Evolutionary conservation across 2,329 filamentous ascomycete genomes (phyloP).

Genomic region (Colletotrichum eremochloae): DNA sequence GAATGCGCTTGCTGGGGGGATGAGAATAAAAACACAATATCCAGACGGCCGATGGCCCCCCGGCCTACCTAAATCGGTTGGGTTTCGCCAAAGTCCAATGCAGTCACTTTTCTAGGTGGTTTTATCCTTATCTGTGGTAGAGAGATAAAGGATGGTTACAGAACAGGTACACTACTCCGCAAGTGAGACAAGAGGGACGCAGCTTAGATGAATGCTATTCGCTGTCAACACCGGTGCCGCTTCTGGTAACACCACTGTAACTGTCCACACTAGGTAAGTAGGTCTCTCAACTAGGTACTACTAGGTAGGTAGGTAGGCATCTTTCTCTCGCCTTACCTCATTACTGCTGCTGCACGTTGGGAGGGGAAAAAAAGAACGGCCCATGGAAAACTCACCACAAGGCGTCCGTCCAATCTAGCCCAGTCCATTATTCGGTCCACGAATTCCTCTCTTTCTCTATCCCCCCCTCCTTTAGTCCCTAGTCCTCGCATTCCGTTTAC

Average conservation of each 20-base stretch:
- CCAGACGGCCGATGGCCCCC: slow-evolving; percentile 17
- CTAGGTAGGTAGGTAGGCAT: too few relatives aligned
- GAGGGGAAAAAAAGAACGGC: slow-evolving; percentile 37
- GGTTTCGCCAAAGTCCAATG: slow-evolving; percentile 3
- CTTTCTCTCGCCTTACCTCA: slow-evolving; percentile 6
- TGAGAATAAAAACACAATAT: slow-evolving; percentile 1
- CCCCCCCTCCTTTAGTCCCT: neutral
- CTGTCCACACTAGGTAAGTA: slow-evolving; percentile 6
- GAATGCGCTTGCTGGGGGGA: neutral
- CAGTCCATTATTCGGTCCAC: slow-evolving; percentile 32
- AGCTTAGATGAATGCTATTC: slow-evolving; percentile 14
- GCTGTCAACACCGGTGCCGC: slow-evolving; percentile 7
- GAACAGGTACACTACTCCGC: slow-evolving; percentile 15
- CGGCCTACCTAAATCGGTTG: slow-evolving; percentile 1
- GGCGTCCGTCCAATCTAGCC: slow-evolving; percentile 34
- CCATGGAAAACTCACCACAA: slow-evolving; percentile 36
- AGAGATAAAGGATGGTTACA: slow-evolving; percentile 4
- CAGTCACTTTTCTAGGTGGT: neutral
- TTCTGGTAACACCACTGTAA: slow-evolving; percentile 7
- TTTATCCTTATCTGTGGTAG: slow-evolving; percentile 10
- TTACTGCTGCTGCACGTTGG: slow-evolving; percentile 27
- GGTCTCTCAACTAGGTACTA: neutral
- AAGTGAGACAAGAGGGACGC: slow-evolving; percentile 31
- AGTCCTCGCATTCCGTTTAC: neutral
- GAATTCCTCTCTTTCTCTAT: slow-evolving; percentile 9